These are phyloP conservation scores for Tilletiaria anomala DNA, from an alignment of 1,284 basidiomycete genomes.

Conservation along the genomic window DNA sequence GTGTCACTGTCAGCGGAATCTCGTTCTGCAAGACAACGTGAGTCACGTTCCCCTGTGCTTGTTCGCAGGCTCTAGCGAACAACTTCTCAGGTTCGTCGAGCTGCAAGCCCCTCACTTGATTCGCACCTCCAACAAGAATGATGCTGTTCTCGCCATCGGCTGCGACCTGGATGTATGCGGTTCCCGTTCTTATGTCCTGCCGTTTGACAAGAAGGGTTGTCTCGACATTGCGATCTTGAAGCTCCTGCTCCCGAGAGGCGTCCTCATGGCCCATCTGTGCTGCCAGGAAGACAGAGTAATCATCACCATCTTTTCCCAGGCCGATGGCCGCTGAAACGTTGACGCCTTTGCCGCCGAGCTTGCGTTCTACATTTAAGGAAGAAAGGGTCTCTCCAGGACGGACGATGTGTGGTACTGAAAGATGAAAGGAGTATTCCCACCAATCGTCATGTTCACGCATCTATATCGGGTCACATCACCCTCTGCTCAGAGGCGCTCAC, in stretches of 20 bases:
- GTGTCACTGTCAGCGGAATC: conserved; percentile 45
- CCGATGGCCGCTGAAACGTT: conserved; percentile 32
- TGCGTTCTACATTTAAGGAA: conserved; percentile 17
- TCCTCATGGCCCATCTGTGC: conserved; percentile 33
- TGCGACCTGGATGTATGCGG: conserved; percentile 35
- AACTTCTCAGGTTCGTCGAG: conserved; percentile 10
- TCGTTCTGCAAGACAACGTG: conserved; percentile 50
- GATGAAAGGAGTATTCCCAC: too few relatives aligned
- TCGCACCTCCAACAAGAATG: conserved; percentile 34
- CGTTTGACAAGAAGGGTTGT: conserved; percentile 12
- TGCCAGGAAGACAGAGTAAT: conserved; percentile 9
- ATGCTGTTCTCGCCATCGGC: conserved; percentile 36
- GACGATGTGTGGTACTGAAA: conserved; percentile 29
- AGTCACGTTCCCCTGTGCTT: conserved; percentile 12
- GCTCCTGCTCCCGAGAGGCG: conserved; percentile 28
- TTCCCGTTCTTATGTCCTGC: conserved; percentile 20
- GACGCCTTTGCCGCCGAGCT: conserved; percentile 35
- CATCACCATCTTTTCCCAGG: conserved; percentile 6
- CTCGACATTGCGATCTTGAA: conserved; percentile 18
- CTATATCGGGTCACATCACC: too few relatives aligned
- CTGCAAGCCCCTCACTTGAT: conserved; percentile 12
- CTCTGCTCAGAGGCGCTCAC: too few relatives aligned
- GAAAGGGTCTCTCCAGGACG: conserved; percentile 31
- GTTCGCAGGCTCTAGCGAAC: conserved; percentile 1
- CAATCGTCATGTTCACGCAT: too few relatives aligned